A percentile compares a stretch with the other conserved stretches of the same genome.
Conservation (phyloP, 106 monocot genomes). For the Apostasia ramifera region DNA sequence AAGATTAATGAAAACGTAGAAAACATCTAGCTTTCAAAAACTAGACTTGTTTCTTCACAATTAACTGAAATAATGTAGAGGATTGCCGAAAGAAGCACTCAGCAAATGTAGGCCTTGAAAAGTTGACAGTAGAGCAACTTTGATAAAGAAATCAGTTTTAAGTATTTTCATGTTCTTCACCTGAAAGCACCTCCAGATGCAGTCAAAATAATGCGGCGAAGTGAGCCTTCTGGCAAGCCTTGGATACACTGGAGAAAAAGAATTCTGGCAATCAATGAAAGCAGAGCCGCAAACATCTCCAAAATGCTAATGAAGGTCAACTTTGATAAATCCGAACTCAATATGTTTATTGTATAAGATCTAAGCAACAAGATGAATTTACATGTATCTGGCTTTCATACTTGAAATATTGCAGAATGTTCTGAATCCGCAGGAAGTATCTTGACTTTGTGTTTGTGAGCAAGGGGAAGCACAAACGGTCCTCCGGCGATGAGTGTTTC, state of each 20-base stretch:
- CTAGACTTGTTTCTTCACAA: too few species aligned
- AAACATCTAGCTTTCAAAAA: too few species aligned
- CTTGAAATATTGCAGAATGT: conserved; percentile 98
- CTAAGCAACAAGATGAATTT: neutral
- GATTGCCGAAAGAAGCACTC: too few species aligned
- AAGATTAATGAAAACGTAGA: too few species aligned
- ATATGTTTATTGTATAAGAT: neutral
- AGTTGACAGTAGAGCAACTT: too few species aligned
- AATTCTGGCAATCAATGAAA: neutral
- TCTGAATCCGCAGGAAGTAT: conserved; percentile 98
- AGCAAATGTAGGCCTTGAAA: too few species aligned
- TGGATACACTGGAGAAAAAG: conserved; percentile 73
- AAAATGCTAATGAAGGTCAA: neutral
- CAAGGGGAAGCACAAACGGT: conserved; percentile 96
- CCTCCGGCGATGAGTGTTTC: conserved; percentile 98
- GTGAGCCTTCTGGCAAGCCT: conserved; percentile 88
- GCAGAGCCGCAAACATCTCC: neutral
- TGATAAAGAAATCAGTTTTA: too few species aligned
- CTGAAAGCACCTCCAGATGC: conserved; percentile 97
- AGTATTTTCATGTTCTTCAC: conserved; percentile 9
- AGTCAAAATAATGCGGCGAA: conserved; percentile 89
- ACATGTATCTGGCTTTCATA: conserved; percentile 11
- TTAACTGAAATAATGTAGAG: too few species aligned
- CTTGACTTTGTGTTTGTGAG: conserved; percentile 89
- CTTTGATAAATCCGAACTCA: neutral